Conservation (phyloP, 192 early-diverging fungal species). For the Backusella parvicylindrica region DNA sequence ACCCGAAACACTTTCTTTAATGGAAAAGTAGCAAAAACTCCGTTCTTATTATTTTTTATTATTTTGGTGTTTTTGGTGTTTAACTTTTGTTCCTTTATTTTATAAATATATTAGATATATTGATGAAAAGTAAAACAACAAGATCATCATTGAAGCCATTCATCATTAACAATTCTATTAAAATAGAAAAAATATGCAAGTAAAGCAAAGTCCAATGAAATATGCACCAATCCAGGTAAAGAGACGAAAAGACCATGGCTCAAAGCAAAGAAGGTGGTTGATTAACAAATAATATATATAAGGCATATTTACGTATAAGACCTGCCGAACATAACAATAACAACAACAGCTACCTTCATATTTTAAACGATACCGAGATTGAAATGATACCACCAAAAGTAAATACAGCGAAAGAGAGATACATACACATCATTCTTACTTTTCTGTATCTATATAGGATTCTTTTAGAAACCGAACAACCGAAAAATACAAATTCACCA, state of each 20-base stretch:
- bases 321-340: slow-evolving; percentile 10
- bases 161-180: not conserved
- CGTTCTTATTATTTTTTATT: not conserved
- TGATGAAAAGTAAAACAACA: not conserved
- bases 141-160: not conserved
- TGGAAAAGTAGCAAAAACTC: not conserved
- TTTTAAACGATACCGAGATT: slow-evolving; percentile 34
- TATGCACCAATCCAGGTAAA: slow-evolving; percentile 2
- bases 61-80: not conserved
- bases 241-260: not conserved
- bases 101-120: not conserved
- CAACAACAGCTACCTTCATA: slow-evolving; percentile 24
- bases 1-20: too few species aligned
- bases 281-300: not conserved
- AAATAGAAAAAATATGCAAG: not conserved
- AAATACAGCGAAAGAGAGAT: not conserved
- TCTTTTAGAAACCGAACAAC: slow-evolving; percentile 29
- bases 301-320: slow-evolving; percentile 35
- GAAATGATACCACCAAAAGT: slow-evolving; percentile 42
- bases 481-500: slow-evolving; percentile 53
- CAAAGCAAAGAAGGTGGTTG: not conserved
- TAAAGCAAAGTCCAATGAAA: not conserved
- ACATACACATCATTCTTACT: not conserved
- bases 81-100: not conserved
- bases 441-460: slow-evolving; percentile 3